Base-by-base conservation (phyloP, 2,329 filamentous ascomycete species). In the Calonectria honghensis region DNA sequence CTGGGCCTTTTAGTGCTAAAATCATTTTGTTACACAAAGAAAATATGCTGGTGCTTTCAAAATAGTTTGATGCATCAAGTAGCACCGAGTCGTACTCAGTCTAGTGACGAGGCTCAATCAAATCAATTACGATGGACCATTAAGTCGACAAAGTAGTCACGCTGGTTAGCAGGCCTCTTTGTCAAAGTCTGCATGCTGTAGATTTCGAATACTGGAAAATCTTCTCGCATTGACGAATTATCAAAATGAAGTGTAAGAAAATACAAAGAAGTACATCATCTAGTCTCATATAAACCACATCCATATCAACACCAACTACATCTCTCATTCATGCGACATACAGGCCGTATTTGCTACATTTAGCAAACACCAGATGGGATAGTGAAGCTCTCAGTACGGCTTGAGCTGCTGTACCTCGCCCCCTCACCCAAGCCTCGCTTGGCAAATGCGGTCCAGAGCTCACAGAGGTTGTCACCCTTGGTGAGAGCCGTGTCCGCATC, bases 381-480 rank as follows among this genome's bases (percentile, higher is more conserved):
- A 4, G 73, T 51, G 50, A 82, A 86, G 73, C 83, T 85, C 77
- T 85, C 81, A 7, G 79, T 83, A 7, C 82, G 80, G 72, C 73
- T 77, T n/a, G 48, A 59, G 27, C 74, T 67, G 73, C 77, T 79
- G 63, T 84, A 85, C 50, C 59, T 78, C 6, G 86, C 86, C 16
- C 81, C 80, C 0, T 76, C 70, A 45, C 90, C 90, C 3, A 91
- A 81, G n/a, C 90, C 90, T 61, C 90, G 84, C 86, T 91, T 91
- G 1, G 90, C 89, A 77, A 91, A 91, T 0, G 79, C 90, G 18
- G 77, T 88, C 90, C 90, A 91, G 73, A 91, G 82, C 76, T 86
- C 85, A 68, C 90, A 91, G 16, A 78, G 73, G 81, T 91, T 91
- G 14, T 78, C 80, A 3, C 89, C 90, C 1, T 85, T 86, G 1